Percentiles rank a stretch among this genome's conserved stretches.
phyloP scores from a whole-genome alignment of 371 early-diverging fungal species.

The Conidiobolus incongruus region DNA sequence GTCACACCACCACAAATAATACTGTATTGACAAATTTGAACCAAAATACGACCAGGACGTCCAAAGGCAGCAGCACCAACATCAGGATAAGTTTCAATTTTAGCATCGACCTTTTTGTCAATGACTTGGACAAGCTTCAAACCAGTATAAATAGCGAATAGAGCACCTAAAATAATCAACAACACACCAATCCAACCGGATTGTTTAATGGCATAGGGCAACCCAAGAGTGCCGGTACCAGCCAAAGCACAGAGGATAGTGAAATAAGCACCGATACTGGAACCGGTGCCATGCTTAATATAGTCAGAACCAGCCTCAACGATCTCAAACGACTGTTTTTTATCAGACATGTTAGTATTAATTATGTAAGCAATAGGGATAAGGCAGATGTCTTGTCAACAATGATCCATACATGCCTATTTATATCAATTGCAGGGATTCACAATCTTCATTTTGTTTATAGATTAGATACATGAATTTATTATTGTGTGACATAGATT shows the following conservation, averaged over 20 bases:
- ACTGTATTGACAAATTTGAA: conserved; percentile 35
- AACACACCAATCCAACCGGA: conserved; percentile 67
- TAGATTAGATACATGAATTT: too few species aligned
- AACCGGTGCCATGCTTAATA: conserved; percentile 1
- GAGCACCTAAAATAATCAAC: conserved; percentile 47
- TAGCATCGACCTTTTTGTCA: conserved; percentile 11
- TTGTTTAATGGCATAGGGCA: conserved; percentile 52
- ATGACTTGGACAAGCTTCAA: conserved; percentile 41
- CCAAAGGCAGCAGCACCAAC: conserved; percentile 46
- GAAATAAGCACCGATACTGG: conserved; percentile 5
- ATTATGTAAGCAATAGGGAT: too few species aligned
- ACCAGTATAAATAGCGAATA: conserved; percentile 47
- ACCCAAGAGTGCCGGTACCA: conserved; percentile 42
- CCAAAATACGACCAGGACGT: conserved; percentile 21
- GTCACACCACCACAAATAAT: conserved; percentile 50
- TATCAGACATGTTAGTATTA: too few species aligned
- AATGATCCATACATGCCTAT: too few species aligned
- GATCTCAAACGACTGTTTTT: too few species aligned
- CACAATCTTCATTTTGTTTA: too few species aligned
- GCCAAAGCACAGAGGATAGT: conserved; percentile 2
- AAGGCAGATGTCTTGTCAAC: too few species aligned
- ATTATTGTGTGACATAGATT: too few species aligned
- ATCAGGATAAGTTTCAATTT: conserved; percentile 26
- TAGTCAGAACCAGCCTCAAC: too few species aligned
- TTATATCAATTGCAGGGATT: too few species aligned